A percentile compares a stretch with the other conserved stretches of the same genome.
Conservation (phyloP, 2,329 filamentous ascomycete genomes). For the Cladosporium velox region DNA sequence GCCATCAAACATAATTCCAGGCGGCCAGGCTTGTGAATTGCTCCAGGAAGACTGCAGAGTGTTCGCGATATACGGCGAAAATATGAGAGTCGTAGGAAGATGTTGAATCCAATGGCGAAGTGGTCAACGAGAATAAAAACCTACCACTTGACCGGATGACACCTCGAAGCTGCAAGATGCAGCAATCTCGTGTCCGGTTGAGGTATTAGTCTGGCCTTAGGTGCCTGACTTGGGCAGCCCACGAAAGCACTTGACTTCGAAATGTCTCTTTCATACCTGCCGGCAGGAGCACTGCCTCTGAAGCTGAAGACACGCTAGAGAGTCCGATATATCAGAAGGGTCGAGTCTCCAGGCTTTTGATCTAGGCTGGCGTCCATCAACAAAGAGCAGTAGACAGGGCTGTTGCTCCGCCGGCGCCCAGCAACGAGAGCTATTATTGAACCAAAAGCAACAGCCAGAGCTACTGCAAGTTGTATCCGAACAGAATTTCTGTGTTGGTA, state of each 20-base stretch:
- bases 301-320: not conserved
- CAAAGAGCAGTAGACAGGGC: not conserved
- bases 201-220: not conserved
- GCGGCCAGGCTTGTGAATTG: not conserved
- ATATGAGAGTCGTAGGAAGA: not conserved
- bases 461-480: not conserved
- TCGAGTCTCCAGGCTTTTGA: not conserved
- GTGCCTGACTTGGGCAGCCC: not conserved
- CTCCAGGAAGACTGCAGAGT: not conserved
- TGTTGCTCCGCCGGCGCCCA: not conserved
- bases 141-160: not conserved
- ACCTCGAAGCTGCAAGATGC: not conserved
- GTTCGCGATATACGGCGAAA: not conserved
- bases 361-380: not conserved
- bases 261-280: not conserved
- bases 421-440: not conserved
- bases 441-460: not conserved
- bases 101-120: not conserved
- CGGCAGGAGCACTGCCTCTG: not conserved
- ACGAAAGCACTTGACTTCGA: not conserved
- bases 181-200: not conserved
- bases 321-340: not conserved
- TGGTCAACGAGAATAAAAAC: not conserved
- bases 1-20: not conserved
- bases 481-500: not conserved